These are phyloP conservation scores for Fusarium sp. DNA, from an alignment of 2,329 filamentous ascomycete species.

Conservation along the genomic window DNA sequence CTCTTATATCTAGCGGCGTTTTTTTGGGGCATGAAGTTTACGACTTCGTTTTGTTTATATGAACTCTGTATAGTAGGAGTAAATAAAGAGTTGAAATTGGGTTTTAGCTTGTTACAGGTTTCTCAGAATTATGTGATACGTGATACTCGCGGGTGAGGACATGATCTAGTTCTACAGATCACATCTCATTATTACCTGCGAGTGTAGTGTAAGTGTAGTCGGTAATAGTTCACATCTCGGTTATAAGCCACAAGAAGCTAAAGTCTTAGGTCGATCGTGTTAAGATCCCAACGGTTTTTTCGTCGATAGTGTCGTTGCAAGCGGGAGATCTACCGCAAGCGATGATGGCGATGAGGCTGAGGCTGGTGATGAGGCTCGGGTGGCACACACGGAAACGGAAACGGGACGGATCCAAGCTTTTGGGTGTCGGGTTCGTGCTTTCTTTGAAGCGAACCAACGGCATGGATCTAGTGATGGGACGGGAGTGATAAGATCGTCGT, in stretches of 20 bases:
- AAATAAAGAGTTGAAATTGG: constrained; percentile 26
- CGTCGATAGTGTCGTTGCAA: neutral
- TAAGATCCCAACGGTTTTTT: constrained; percentile 18
- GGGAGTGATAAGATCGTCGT: neutral
- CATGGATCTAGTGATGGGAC: neutral
- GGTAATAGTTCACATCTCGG: constrained; percentile 5
- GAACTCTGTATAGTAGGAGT: constrained; percentile 17
- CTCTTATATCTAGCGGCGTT: no score
- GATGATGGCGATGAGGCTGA: neutral
- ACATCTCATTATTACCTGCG: neutral
- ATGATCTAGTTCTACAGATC: neutral
- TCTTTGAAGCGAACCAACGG: constrained; percentile 5
- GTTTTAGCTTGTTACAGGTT: neutral
- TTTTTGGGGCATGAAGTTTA: constrained; percentile 27
- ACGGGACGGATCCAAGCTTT: neutral
- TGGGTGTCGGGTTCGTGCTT: constrained; percentile 23
- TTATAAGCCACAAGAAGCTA: neutral
- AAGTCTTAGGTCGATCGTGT: constrained; percentile 3
- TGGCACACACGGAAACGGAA: neutral
- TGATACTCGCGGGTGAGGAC: constrained; percentile 6
- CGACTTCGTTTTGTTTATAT: constrained; percentile 1
- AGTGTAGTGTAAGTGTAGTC: neutral
- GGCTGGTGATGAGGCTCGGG: constrained; percentile 17
- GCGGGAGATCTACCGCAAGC: constrained; percentile 11
- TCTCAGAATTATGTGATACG: constrained; percentile 19